Evolutionary conservation across 2,329 filamentous ascomycete genomes (phyloP).

Genomic region (Cercospora canescens): DNA sequence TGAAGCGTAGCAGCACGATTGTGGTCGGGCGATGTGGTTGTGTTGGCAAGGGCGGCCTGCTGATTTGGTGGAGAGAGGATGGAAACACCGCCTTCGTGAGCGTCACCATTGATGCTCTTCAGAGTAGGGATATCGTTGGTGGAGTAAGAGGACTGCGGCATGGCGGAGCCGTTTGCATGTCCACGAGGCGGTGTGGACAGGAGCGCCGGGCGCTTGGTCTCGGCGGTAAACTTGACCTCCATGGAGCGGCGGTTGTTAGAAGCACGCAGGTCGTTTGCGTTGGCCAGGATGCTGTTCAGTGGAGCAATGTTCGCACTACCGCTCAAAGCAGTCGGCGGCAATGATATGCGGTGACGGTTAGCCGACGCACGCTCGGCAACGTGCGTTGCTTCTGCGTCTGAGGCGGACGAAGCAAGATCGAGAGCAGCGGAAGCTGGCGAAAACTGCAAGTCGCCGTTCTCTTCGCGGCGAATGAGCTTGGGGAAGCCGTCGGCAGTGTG

Average conservation of each 20-base stretch:
- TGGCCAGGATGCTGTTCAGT: slow-evolving; percentile 41
- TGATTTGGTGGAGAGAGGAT: slow-evolving; percentile 31
- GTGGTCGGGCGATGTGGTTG: slow-evolving; percentile 42
- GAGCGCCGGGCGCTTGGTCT: slow-evolving; percentile 48
- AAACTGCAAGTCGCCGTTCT: slow-evolving; percentile 60
- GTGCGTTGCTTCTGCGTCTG: slow-evolving; percentile 54
- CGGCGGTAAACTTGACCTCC: slow-evolving; percentile 47
- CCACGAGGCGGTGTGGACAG: slow-evolving; percentile 61
- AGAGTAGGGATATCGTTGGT: slow-evolving; percentile 84
- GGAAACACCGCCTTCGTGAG: slow-evolving; percentile 51
- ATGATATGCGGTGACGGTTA: slow-evolving; percentile 45
- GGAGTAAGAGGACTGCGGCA: slow-evolving; percentile 85
- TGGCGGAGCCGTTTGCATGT: slow-evolving; percentile 62
- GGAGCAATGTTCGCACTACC: slow-evolving; percentile 36
- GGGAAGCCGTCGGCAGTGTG: slow-evolving; percentile 84
- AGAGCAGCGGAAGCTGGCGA: slow-evolving; percentile 77
- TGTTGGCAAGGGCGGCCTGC: slow-evolving; percentile 23
- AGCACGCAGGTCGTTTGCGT: slow-evolving; percentile 43
- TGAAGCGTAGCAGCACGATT: slow-evolving; percentile 72
- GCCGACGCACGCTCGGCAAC: slow-evolving; percentile 63
- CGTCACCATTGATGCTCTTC: slow-evolving; percentile 61
- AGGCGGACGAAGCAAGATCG: slow-evolving; percentile 72
- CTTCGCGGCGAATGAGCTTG: slow-evolving; percentile 69
- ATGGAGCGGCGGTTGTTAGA: slow-evolving; percentile 49
- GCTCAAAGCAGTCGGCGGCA: slow-evolving; percentile 38